phyloP scores from a whole-genome alignment of 148 eudicot species.

The Hydrangea macrophylla region DNA sequence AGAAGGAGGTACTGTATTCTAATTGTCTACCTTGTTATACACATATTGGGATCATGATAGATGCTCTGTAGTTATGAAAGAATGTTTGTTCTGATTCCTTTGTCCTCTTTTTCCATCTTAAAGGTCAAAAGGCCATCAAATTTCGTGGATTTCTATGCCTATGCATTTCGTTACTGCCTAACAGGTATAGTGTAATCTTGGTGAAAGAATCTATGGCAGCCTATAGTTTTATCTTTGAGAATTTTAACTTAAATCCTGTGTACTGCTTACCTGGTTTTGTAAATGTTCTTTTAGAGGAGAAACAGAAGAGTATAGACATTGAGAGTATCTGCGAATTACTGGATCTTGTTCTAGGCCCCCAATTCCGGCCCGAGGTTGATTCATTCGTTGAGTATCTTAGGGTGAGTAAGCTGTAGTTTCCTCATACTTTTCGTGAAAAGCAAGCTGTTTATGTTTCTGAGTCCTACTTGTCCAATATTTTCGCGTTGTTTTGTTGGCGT shows the following conservation, averaged over 20 bases:
- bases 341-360: conserved; percentile 79
- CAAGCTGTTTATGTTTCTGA: background rate
- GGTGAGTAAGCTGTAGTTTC: conserved; percentile 35
- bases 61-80: background rate
- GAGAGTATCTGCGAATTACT: conserved; percentile 84
- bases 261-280: conserved; percentile 11
- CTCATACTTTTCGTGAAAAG: background rate
- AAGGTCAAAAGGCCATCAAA: conserved; percentile 74
- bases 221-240: conserved; percentile 6
- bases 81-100: background rate
- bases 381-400: conserved; percentile 61
- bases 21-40: too few species aligned
- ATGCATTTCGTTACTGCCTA: conserved; percentile 79
- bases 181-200: conserved; percentile 81
- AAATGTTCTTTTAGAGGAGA: conserved; percentile 60
- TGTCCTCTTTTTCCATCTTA: conserved; percentile 12
- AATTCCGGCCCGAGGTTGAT: conserved; percentile 74
- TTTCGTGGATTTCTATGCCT: conserved; percentile 73
- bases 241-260: background rate
- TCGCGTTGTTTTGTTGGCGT: conserved; percentile 2
- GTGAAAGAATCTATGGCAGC: background rate
- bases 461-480: conserved; percentile 1
- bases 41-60: background rate
- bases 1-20: conserved; percentile 59
- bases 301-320: conserved; percentile 90